Conservation (phyloP, 192 early-diverging fungal species). For the Coemansia sp. region DNA sequence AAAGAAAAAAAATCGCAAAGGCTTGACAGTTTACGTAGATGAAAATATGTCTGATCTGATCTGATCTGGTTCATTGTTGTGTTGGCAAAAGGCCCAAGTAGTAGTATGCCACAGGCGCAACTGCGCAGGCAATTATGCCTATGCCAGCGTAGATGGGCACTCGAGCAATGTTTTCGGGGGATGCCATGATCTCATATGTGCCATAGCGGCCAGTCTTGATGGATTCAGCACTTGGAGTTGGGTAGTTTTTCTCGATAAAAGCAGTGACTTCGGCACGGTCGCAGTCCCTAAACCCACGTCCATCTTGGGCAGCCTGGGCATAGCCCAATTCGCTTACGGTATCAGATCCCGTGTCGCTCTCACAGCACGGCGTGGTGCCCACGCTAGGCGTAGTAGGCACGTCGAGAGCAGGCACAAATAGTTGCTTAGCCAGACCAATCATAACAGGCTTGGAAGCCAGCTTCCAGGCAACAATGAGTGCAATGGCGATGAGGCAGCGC, state of each 20-base stretch:
- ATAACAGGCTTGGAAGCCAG: conserved; percentile 34
- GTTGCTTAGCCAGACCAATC: conserved; percentile 11
- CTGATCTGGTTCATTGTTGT: not conserved
- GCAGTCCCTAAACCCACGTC: not conserved
- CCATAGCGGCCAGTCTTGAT: conserved; percentile 39
- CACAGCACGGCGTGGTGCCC: not conserved
- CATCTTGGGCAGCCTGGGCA: not conserved
- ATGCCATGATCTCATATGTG: conserved; percentile 36
- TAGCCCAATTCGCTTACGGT: not conserved
- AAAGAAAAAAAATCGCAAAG: not conserved
- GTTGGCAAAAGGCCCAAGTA: conserved; percentile 5
- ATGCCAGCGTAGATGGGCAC: conserved; percentile 52
- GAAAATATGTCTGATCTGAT: conserved; percentile 8
- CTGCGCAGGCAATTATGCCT: conserved; percentile 24
- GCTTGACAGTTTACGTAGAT: not conserved
- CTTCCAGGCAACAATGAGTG: conserved; percentile 47
- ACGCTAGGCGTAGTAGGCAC: not conserved
- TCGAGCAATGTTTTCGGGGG: conserved; percentile 50
- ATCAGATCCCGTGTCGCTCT: conserved; percentile 7
- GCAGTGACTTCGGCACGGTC: not conserved
- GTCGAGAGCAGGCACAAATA: not conserved
- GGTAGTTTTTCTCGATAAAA: conserved; percentile 8
- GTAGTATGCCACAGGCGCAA: conserved; percentile 25
- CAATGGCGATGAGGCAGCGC: conserved; percentile 34
- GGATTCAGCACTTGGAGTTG: conserved; percentile 8